phyloP scores from a whole-genome alignment of 169 alveolate species.

The Cryptosporidium sp. region DNA sequence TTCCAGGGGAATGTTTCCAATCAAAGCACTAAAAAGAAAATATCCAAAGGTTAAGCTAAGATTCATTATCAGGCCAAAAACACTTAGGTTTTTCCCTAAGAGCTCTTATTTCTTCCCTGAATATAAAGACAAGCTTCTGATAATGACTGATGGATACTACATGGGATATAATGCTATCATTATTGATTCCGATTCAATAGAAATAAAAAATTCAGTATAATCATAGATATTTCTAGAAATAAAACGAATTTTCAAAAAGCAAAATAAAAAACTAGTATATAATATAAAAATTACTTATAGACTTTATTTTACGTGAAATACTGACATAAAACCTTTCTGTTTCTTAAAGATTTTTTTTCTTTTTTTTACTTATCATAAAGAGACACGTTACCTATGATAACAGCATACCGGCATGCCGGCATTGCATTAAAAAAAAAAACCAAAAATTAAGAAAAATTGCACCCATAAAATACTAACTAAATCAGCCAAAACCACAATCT shows the following conservation, averaged over 20 bases:
- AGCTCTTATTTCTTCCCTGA: slow-evolving; percentile 60
- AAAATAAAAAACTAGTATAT: not conserved
- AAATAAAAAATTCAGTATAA: slow-evolving; percentile 20
- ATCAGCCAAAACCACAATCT: not conserved
- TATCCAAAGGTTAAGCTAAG: slow-evolving; percentile 59
- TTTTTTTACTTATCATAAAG: not conserved
- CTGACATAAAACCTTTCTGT: no score
- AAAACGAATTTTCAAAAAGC: not conserved
- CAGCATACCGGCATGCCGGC: slow-evolving; percentile 17
- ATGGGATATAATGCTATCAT: slow-evolving; percentile 59
- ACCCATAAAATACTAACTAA: not conserved
- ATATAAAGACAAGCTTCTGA: slow-evolving; percentile 48
- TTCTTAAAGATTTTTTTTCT: not conserved
- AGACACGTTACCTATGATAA: slow-evolving; percentile 1
- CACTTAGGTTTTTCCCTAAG: slow-evolving; percentile 70
- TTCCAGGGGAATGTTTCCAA: slow-evolving; percentile 61
- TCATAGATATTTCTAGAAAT: not conserved
- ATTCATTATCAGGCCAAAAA: slow-evolving; percentile 57
- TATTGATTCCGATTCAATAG: slow-evolving; percentile 22
- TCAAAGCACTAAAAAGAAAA: slow-evolving; percentile 41
- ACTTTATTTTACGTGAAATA: not conserved
- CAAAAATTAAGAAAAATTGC: not conserved
- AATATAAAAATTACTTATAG: not conserved
- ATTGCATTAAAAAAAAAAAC: not conserved
- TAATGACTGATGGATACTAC: slow-evolving; percentile 57